Conservation (phyloP, 306 rosid genomes). For the Prunus campanulata region DNA sequence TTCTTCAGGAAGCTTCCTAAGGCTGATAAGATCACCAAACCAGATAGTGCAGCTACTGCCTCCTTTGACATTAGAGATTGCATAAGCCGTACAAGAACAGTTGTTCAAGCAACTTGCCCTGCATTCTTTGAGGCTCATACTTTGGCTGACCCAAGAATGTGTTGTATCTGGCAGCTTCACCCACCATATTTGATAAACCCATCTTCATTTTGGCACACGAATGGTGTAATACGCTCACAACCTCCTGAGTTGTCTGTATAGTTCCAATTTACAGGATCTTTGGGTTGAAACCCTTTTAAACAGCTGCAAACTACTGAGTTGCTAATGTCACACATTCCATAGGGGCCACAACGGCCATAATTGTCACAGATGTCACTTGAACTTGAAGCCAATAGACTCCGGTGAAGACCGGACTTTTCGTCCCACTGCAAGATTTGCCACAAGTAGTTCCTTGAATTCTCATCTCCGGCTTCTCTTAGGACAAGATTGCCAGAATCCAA, state of each 20-base stretch:
- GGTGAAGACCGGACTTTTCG: conserved; percentile 23
- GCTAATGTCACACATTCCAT: conserved; percentile 23
- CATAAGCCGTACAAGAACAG: conserved; percentile 56
- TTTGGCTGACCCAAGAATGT: conserved; percentile 30
- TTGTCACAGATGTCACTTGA: conserved; percentile 13
- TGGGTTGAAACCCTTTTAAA: conserved; percentile 35
- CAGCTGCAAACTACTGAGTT: conserved; percentile 25
- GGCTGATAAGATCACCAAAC: conserved; percentile 38
- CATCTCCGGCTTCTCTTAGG: not conserved
- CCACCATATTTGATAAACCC: conserved; percentile 27
- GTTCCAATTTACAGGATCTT: conserved; percentile 28
- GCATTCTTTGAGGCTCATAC: conserved; percentile 41
- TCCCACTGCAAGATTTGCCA: conserved; percentile 22
- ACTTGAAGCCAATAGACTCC: conserved; percentile 32
- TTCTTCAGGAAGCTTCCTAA: conserved; percentile 23
- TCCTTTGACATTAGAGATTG: conserved; percentile 30
- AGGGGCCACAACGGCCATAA: conserved; percentile 30
- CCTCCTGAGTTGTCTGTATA: conserved; percentile 37
- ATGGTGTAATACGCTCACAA: conserved; percentile 30
- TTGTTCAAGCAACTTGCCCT: conserved; percentile 39
- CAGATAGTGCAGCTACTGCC: conserved; percentile 46
- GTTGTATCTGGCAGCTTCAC: conserved; percentile 41
- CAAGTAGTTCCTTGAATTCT: not conserved
- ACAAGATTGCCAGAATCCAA: conserved; percentile 26
- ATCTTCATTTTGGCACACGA: conserved; percentile 29